Evolutionary conservation across 2,329 filamentous ascomycete species (phyloP).

Genomic region (Pseudohalonectria lignicola): DNA sequence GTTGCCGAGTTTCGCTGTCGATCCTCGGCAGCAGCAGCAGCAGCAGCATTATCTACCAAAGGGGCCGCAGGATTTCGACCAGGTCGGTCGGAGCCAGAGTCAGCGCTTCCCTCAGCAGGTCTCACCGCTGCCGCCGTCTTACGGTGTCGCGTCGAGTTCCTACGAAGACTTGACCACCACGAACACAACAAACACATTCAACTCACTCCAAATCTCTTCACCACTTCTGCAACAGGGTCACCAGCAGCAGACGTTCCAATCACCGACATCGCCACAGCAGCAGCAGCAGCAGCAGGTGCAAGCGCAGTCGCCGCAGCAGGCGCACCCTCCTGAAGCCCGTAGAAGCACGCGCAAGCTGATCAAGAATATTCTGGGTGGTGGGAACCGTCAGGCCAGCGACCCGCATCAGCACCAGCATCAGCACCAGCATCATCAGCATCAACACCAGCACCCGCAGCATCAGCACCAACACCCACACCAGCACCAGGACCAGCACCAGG

Average conservation of each 20-base stretch:
- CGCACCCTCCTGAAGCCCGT: slow-evolving; percentile 26
- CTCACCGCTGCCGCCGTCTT: slow-evolving; percentile 18
- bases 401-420: slow-evolving; percentile 13
- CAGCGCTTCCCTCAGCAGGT: slow-evolving; percentile 22
- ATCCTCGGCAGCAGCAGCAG: slow-evolving; percentile 20
- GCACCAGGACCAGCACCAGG: slow-evolving; percentile 11
- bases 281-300: slow-evolving; percentile 6
- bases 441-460: slow-evolving; percentile 14
- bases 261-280: slow-evolving; percentile 11
- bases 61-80: slow-evolving; percentile 29
- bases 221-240: slow-evolving; percentile 12
- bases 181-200: too few relatives aligned
- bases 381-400: slow-evolving; percentile 21
- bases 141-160: slow-evolving; percentile 24
- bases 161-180: slow-evolving; percentile 28
- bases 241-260: slow-evolving; percentile 5
- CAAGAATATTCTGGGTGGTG: slow-evolving; percentile 40
- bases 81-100: slow-evolving; percentile 42
- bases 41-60: slow-evolving; percentile 9
- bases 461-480: slow-evolving; percentile 32
- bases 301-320: slow-evolving; percentile 4
- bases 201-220: slow-evolving; percentile 13
- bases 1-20: slow-evolving; percentile 10
- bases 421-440: slow-evolving; percentile 11
- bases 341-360: slow-evolving; percentile 42